These are phyloP conservation scores for Quercus rubra DNA, from an alignment of 306 rosid species.

Conservation along the genomic window DNA sequence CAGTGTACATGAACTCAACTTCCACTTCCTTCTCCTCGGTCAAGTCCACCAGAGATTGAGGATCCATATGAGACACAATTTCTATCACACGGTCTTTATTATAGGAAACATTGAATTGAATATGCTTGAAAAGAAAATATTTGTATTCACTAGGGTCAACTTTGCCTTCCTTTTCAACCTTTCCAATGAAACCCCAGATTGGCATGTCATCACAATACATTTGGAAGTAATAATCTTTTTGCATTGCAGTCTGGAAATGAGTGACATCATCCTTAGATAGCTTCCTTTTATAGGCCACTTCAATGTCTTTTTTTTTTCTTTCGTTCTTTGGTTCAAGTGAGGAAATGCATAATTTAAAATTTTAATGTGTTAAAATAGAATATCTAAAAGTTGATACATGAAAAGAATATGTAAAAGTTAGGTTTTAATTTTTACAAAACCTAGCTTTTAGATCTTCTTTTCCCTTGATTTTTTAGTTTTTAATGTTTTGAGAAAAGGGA, in stretches of 20 bases:
- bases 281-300: neutral
- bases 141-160: neutral
- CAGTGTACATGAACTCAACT: neutral
- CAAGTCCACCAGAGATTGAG: neutral
- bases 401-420: no score
- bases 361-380: no score
- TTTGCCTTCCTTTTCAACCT: neutral
- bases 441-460: no score
- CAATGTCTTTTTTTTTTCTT: neutral
- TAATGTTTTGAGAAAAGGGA: no score
- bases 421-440: no score
- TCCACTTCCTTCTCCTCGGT: neutral
- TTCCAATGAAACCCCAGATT: neutral
- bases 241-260: neutral
- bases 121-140: neutral
- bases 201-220: constrained; percentile 5
- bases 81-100: neutral
- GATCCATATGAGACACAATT: neutral
- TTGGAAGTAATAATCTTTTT: neutral
- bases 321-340: no score
- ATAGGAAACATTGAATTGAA: neutral
- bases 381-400: no score
- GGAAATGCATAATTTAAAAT: no score
- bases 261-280: neutral
- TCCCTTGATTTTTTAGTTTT: no score